These are phyloP conservation scores for Saccharomycopsis hybrid DNA, from an alignment of 1,139 yeast species.

Conservation along the genomic window DNA sequence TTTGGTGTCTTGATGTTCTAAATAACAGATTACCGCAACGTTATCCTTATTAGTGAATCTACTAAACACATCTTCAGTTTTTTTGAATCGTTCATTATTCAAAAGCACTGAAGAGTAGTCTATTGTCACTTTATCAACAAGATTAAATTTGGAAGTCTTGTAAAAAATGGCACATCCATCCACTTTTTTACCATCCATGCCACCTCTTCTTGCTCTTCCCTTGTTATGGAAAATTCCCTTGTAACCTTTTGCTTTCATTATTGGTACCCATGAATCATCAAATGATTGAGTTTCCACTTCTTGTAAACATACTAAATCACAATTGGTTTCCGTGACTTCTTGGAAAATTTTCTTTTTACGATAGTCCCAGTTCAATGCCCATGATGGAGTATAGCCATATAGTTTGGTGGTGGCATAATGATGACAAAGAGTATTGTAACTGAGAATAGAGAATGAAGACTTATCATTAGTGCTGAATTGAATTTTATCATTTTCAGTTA, in stretches of 20 bases:
- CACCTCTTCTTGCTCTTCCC: conserved; percentile 74
- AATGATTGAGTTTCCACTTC: conserved; percentile 88
- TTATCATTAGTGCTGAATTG: conserved; percentile 30
- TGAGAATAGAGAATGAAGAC: conserved; percentile 61
- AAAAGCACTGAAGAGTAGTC: conserved; percentile 88
- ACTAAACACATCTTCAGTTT: conserved; percentile 90
- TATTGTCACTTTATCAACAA: conserved; percentile 64
- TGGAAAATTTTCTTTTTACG: conserved; percentile 69
- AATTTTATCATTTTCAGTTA: conserved; percentile 34
- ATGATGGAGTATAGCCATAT: conserved; percentile 92
- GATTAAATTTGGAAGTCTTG: conserved; percentile 59
- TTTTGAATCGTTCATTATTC: conserved; percentile 82
- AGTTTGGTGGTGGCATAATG: conserved; percentile 89
- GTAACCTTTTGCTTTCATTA: conserved; percentile 69
- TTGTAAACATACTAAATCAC: conserved; percentile 86
- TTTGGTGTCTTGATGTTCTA: conserved; percentile 69
- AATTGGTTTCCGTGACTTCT: conserved; percentile 56
- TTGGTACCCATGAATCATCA: conserved; percentile 81
- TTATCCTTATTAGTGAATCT: conserved; percentile 96
- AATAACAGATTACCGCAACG: conserved; percentile 73
- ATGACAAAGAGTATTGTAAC: conserved; percentile 90
- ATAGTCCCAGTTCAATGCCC: conserved; percentile 97
- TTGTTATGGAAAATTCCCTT: conserved; percentile 78
- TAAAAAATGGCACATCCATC: conserved; percentile 97
- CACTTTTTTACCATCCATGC: conserved; percentile 58